Base-by-base conservation (phyloP, 2,329 filamentous ascomycete genomes). In the Periconia sp. region DNA sequence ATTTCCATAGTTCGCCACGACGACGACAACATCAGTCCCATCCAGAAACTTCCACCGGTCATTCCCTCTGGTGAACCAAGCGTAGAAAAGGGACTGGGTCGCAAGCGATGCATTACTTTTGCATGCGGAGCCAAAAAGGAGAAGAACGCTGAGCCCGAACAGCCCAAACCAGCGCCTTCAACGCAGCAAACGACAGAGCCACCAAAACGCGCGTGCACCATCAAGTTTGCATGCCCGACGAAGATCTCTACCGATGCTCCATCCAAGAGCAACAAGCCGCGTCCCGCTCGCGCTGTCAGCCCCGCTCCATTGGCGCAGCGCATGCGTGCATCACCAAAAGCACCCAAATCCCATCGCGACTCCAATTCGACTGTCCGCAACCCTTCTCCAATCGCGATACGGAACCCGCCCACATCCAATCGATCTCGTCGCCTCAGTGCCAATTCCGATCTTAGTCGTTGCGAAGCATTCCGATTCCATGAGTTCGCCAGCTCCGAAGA, bases 31-130 rank as follows among this genome's bases (percentile, higher is more conserved):
- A 51, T 65, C 15, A 48, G 52, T 4, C 62, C 63, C 11, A 32
- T 61, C 1, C 57, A 65, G 9, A 66, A 58, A 30, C 4, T 26
- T 6, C 30, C 52, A 46, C 42, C 56, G 46, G 19, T 54, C 1
- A 19, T 16, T 15, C 8, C 19, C 44, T 25, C 52, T 13, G 78
- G 77, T 42, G 82, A 87, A 60, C 75, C 80, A 11, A 74, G 78
- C 23, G 75, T 87, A 1, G 84, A 86, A 62, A 81, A 79, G n/a
- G 78, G 75, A 9, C 72, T 85, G 37, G 86, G 84, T 35, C 87
- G 89, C 61, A 96, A 92, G 74, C 84, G 92, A 47, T 92, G 89
- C 70, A 96, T 97, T 56, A 92, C 88, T 46, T 97, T 97, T 68
- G 91, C 90, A 23, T 97, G 92, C 66, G 85, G 82, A 24, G 52